A percentile compares a stretch with the other conserved stretches of the same genome.
Evolutionary conservation across 192 early-diverging fungal species (phyloP).

Genomic region (Spinellus fusiger): DNA sequence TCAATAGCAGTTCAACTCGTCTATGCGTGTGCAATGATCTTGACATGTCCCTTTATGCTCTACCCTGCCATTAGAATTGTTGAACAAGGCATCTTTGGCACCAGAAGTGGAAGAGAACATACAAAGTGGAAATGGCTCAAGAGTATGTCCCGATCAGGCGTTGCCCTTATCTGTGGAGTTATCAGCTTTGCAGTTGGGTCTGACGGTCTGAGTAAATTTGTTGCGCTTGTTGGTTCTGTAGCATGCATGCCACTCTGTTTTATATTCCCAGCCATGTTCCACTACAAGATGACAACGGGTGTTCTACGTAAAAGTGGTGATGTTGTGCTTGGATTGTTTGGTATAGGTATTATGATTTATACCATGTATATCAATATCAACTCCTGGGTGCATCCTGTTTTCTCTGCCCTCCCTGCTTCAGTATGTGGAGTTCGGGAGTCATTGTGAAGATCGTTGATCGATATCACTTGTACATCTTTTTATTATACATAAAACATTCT

Average conservation of each 20-base stretch:
- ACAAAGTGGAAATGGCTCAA: conserved; percentile 59
- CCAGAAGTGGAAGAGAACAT: conserved; percentile 24
- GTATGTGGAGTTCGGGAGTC: background rate
- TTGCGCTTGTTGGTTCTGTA: conserved; percentile 75
- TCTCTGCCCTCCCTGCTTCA: background rate
- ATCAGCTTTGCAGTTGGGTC: conserved; percentile 62
- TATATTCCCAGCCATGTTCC: conserved; percentile 78
- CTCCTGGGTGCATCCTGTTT: conserved; percentile 26
- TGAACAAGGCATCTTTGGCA: conserved; percentile 60
- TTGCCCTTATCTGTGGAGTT: conserved; percentile 54
- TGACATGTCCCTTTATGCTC: conserved; percentile 53
- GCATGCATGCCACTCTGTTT: conserved; percentile 68
- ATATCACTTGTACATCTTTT: background rate
- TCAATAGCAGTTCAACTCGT: conserved; percentile 64
- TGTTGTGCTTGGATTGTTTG: conserved; percentile 52
- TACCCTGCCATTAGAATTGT: conserved; percentile 77
- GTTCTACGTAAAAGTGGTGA: conserved; percentile 41
- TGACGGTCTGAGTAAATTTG: conserved; percentile 73
- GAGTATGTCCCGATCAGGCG: conserved; percentile 56
- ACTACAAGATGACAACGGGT: conserved; percentile 51
- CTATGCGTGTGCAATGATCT: conserved; percentile 80
- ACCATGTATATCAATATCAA: conserved; percentile 68
- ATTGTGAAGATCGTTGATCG: background rate
- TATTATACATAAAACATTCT: background rate
- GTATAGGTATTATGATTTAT: conserved; percentile 61